A percentile compares a stretch with the other conserved stretches of the same genome.
Conservation (phyloP, 495 filamentous ascomycete genomes). For the Aspergillus olivimuriae region DNA sequence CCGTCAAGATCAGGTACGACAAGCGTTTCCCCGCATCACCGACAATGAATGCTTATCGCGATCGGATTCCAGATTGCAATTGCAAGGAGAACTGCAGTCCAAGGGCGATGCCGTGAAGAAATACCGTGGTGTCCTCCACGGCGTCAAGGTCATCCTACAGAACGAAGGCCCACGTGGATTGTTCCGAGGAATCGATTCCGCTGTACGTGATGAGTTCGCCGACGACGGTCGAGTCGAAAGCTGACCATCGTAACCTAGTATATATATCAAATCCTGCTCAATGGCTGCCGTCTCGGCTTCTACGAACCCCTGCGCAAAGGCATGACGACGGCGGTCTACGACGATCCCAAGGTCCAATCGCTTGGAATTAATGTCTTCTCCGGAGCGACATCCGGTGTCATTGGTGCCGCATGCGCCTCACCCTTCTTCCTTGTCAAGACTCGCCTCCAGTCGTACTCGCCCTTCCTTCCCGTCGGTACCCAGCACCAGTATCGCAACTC, state of each 20-base stretch:
- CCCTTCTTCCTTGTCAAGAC: constrained; percentile 99
- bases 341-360: constrained; percentile 67
- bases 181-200: constrained; percentile 83
- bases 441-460: constrained; percentile 86
- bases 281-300: constrained; percentile 94
- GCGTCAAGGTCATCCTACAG: constrained; percentile 79
- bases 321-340: constrained; percentile 60
- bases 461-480: constrained; percentile 90
- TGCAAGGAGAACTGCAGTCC: constrained; percentile 90
- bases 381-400: constrained; percentile 78
- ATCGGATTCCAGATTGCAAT: constrained; percentile 60
- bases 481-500: constrained; percentile 90
- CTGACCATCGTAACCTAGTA: constrained; percentile 47
- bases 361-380: constrained; percentile 88
- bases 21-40: constrained; percentile 7
- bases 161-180: constrained; percentile 86
- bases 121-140: constrained; percentile 91
- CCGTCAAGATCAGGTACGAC: constrained; percentile 87
- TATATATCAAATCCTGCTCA: constrained; percentile 93
- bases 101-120: constrained; percentile 76
- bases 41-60: background rate
- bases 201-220: constrained; percentile 52
- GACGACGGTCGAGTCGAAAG: no score
- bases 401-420: constrained; percentile 84
- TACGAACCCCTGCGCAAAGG: constrained; percentile 85